Base-by-base conservation (phyloP, 495 filamentous ascomycete genomes). In the Cercophora scortea region DNA sequence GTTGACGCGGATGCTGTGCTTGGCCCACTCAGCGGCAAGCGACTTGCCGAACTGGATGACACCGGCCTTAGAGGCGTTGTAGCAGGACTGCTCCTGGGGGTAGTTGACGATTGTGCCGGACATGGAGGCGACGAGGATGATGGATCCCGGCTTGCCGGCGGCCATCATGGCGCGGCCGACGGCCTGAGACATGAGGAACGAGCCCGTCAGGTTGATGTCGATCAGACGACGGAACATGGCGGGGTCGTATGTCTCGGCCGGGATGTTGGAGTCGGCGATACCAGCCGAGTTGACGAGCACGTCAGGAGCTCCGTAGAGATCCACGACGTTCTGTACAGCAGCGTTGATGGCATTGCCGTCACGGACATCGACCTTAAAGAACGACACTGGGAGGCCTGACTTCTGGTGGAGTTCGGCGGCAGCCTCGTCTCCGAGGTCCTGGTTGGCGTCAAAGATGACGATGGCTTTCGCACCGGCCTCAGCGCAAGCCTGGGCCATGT, bases 241-340 rank as follows among this genome's bases (percentile, higher is more conserved):
- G 4, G 72, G 66, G 63, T 77, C 74, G 61, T 77, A 77, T 18
- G 71, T 80, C 80, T 73, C 64, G 36, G 71, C 73, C 55, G 71
- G 67, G 66, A 78, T 76, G 65, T 75, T 77, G 65, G 72, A 76
- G 49, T 90, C 86, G 55, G 89, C 87, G 52, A 94, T 89, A 58
- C 90, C 89, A 33, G 89, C 90, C 49, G 87, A 86, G 69, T 88
- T 90, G 70, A 94, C 78, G 13, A 90, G 71, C 18, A 91, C 84
- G 51, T 90, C 81, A 15, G 89, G 72, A 6, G 78, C 70, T 47
- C 80, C 86, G 53, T 84, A 81, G 50, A 80, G 73, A 38, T 75
- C 66, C n/a, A 80, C 71, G 16, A 82, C 71, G 35, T 78, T 68
- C 50, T 79, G 70, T 49, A 86, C 82, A 42, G 86, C 74, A 32